phyloP scores from a whole-genome alignment of 2,329 filamentous ascomycete species.

The Aureobasidium sp. region DNA sequence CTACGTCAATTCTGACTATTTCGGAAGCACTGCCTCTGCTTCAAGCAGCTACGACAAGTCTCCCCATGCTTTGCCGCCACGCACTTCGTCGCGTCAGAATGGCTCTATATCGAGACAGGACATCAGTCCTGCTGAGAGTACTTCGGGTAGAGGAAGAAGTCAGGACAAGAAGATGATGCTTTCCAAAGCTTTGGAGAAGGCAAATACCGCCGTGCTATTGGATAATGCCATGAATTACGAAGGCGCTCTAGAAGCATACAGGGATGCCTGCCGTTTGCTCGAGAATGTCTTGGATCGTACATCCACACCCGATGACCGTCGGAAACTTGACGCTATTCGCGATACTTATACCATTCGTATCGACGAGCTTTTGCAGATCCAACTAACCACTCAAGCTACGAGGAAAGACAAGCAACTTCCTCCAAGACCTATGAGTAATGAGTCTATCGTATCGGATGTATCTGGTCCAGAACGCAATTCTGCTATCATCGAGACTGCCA shows the following conservation, averaged over 20 bases:
- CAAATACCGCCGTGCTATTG: slow-evolving; percentile 88
- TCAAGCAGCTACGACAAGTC: slow-evolving; percentile 19
- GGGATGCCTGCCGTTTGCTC: slow-evolving; percentile 80
- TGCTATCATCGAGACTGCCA: slow-evolving; percentile 47
- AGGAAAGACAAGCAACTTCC: slow-evolving; percentile 67
- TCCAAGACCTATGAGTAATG: slow-evolving; percentile 57
- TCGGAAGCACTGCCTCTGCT: slow-evolving; percentile 23
- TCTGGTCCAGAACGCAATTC: slow-evolving; percentile 22
- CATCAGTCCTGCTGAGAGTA: slow-evolving; percentile 9
- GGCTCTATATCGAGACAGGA: slow-evolving; percentile 17
- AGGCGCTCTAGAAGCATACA: slow-evolving; percentile 82
- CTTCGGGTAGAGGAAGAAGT: slow-evolving; percentile 27
- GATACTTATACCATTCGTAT: slow-evolving; percentile 88
- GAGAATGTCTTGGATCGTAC: slow-evolving; percentile 83
- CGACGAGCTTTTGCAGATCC: slow-evolving; percentile 70
- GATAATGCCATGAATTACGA: slow-evolving; percentile 96
- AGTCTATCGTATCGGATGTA: slow-evolving; percentile 22
- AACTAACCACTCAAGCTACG: slow-evolving; percentile 38
- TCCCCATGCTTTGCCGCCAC: slow-evolving; percentile 22
- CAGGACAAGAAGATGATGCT: slow-evolving; percentile 81
- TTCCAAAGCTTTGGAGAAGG: slow-evolving; percentile 89
- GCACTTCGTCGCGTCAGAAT: slow-evolving; percentile 18
- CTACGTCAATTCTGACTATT: slow-evolving; percentile 25
- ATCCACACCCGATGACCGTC: slow-evolving; percentile 75
- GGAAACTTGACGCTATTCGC: slow-evolving; percentile 86